These are phyloP conservation scores for Bretschneidera sinensis DNA, from an alignment of 345 rosid species.

Conservation along the genomic window DNA sequence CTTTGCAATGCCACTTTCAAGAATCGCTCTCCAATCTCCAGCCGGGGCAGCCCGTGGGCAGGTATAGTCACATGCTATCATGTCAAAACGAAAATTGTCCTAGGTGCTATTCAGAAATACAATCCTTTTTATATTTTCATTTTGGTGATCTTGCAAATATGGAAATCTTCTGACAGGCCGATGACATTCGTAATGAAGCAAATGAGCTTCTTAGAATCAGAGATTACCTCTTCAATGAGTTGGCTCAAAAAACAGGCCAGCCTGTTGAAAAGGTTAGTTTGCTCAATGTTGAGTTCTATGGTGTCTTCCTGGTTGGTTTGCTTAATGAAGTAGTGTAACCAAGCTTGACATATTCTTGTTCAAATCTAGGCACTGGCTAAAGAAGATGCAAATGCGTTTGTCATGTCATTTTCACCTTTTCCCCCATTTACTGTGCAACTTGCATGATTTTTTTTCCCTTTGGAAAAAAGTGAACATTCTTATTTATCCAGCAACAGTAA, in stretches of 20 bases:
- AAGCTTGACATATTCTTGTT: not conserved
- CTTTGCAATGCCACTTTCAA: constrained; percentile 68
- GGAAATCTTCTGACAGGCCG: constrained; percentile 47
- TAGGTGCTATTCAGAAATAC: not conserved
- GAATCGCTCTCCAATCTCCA: constrained; percentile 62
- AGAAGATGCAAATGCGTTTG: not conserved
- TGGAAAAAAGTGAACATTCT: too few relatives aligned
- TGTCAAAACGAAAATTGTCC: not conserved
- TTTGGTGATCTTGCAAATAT: not conserved
- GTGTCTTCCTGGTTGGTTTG: not conserved
- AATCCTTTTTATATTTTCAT: too few relatives aligned
- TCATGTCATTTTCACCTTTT: too few relatives aligned
- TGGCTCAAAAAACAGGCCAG: constrained; percentile 78
- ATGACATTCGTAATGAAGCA: constrained; percentile 72
- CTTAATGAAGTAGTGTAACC: not conserved
- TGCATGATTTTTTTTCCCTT: too few relatives aligned
- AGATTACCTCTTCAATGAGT: constrained; percentile 70
- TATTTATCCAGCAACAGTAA: not conserved
- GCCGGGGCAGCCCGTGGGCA: constrained; percentile 84
- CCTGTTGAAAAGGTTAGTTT: constrained; percentile 66
- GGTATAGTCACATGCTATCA: constrained; percentile 34
- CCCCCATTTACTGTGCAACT: too few relatives aligned
- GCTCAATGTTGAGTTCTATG: not conserved
- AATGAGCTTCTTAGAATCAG: constrained; percentile 73
- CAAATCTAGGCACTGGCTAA: not conserved